Base-by-base conservation (phyloP, 2,329 filamentous ascomycete genomes). In the Kalmusia sp. region DNA sequence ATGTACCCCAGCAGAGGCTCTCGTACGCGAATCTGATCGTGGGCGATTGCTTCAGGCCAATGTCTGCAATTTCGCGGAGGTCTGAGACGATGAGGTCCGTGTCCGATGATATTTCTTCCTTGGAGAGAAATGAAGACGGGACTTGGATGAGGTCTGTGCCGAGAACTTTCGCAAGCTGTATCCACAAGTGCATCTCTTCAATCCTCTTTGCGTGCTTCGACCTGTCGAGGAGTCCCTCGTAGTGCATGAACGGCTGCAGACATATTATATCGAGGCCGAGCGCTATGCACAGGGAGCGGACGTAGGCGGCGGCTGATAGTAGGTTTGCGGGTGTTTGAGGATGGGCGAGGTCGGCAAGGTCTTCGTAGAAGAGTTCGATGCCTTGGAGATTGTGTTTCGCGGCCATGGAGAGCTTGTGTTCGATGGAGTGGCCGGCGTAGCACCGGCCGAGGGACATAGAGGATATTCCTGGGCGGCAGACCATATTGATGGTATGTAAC, bases 361-460 rank as follows among this genome's bases (percentile, higher is more conserved):
- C 90, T 68, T 93, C 90, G 71, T 88, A 87, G 77, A 92, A 92
- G 17, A 92, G 80, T 70, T 93, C 90, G 59, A 93, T 84, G 46
- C 88, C 89, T 53, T 82, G 72, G 68, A 91, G 85, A 17, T 86
- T 87, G 62, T 89, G 81, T 49, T 80, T 77, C 5, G 83, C 78
- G 8, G 90, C 90, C 76, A 86, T 83, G 67, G 87, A 80, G 43
- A 93, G 82, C 68, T 92, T 93, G 67, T 83, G 76, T 1, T 80
- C 73, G 19, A 93, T 79, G 24, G 80, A 78, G 72, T 93, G 90
- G 43, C 67, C 67, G 58, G 88, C 85, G 67, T 87, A 88, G 64
- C 85, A 86, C 35, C 88, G 86, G 35, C 90, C 90, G 1, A 93
- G 81, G 43, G 89, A 92, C 82, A 92, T 90, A 57, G 88, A 89